These are phyloP conservation scores for Xerocomellus amylosporus DNA, from an alignment of 768 basidiomycete genomes.

Conservation along the genomic window DNA sequence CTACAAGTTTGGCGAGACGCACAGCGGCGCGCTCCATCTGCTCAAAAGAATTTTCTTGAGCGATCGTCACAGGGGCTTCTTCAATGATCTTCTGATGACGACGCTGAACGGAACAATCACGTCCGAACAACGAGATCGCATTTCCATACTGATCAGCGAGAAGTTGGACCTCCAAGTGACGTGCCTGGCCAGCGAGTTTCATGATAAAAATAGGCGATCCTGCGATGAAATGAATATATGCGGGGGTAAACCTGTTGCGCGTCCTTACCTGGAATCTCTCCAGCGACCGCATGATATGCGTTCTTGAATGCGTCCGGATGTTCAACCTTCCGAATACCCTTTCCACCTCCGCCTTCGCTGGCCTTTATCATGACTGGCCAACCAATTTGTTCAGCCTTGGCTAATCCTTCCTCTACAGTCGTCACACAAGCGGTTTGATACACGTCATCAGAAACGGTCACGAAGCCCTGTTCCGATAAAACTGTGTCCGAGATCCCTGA, in stretches of 20 bases:
- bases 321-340: constrained; percentile 97
- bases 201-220: constrained; percentile 99
- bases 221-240: constrained; percentile 25
- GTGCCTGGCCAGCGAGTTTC: constrained; percentile 97
- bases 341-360: constrained; percentile 97
- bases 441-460: constrained; percentile 89
- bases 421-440: constrained; percentile 88
- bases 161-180: constrained; percentile 97
- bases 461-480: constrained; percentile 83
- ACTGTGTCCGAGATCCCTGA: constrained; percentile 87
- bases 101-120: constrained; percentile 98
- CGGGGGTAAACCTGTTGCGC: background rate
- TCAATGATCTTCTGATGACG: constrained; percentile 99
- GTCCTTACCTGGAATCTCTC: constrained; percentile 89
- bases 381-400: constrained; percentile 82
- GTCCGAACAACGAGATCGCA: constrained; percentile 97
- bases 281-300: constrained; percentile 87
- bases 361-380: constrained; percentile 99
- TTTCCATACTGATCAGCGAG: constrained; percentile 99
- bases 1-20: constrained; percentile 95
- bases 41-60: constrained; percentile 86
- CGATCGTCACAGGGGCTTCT: constrained; percentile 98
- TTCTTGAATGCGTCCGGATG: constrained; percentile 86
- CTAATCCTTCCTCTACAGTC: constrained; percentile 81
- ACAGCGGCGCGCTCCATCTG: constrained; percentile 99